These are phyloP conservation scores for Purpureocillium takamizusanense DNA, from an alignment of 2,329 filamentous ascomycete species.

Conservation along the genomic window DNA sequence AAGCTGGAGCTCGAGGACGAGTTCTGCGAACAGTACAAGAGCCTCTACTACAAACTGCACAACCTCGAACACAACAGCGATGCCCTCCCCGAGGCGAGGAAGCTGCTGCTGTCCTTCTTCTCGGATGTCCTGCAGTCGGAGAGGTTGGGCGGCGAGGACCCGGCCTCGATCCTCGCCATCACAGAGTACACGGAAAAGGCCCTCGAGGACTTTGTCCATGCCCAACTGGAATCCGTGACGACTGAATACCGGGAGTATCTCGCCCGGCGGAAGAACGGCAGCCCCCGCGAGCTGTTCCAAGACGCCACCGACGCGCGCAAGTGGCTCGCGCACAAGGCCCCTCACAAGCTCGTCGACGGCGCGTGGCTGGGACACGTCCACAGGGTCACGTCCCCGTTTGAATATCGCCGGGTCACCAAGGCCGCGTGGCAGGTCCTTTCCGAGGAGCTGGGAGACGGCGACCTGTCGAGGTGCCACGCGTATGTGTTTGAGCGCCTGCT, in stretches of 20 bases:
- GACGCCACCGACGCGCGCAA: constrained; percentile 1
- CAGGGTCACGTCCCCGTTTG: constrained; percentile 32
- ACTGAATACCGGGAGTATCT: constrained; percentile 4
- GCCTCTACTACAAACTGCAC: constrained; percentile 10
- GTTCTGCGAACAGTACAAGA: constrained; percentile 3
- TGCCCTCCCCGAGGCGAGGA: constrained; percentile 4
- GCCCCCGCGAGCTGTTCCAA: constrained; percentile 4
- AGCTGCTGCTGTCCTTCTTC: constrained; percentile 7
- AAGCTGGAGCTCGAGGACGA: neutral
- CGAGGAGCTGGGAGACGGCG: constrained; percentile 41
- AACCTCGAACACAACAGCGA: constrained; percentile 9
- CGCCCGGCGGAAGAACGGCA: constrained; percentile 2
- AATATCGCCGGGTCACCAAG: constrained; percentile 16
- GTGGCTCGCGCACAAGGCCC: constrained; percentile 6
- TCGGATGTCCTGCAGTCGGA: constrained; percentile 3
- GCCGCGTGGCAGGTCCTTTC: constrained; percentile 38
- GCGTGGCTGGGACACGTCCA: constrained; percentile 35
- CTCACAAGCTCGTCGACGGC: constrained; percentile 30
- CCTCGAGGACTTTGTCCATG: constrained; percentile 3
- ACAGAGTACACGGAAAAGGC: constrained; percentile 1
- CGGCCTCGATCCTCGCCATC: constrained; percentile 4
- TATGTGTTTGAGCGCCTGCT: constrained; percentile 20
- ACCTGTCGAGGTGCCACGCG: constrained; percentile 35
- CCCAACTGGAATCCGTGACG: constrained; percentile 3
- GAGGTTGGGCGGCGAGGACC: neutral